A percentile compares a stretch with the other conserved stretches of the same genome.
Conservation (phyloP, 805 yeast species). For the Saturnispora gosingensis region DNA sequence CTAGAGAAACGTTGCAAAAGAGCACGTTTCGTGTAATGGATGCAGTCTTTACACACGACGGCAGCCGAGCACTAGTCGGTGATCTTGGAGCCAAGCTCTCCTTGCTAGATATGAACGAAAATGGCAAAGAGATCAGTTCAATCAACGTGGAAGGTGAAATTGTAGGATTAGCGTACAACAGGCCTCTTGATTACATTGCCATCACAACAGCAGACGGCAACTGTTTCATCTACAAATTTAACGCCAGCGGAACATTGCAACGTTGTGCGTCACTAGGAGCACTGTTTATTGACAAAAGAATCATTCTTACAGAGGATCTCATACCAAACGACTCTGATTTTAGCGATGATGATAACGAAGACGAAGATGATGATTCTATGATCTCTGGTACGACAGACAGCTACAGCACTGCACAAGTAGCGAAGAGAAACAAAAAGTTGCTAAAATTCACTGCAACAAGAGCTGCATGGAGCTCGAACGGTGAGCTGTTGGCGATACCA, state of each 20-base stretch:
- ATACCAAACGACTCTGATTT: slow-evolving; percentile 30
- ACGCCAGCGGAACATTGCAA: slow-evolving; percentile 43
- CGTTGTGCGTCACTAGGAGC: slow-evolving; percentile 36
- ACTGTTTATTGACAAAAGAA: slow-evolving; percentile 31
- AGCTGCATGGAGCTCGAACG: slow-evolving; percentile 63
- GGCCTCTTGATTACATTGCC: slow-evolving; percentile 47
- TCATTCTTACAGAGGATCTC: slow-evolving; percentile 12
- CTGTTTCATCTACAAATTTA: slow-evolving; percentile 44
- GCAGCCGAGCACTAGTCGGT: slow-evolving; percentile 47
- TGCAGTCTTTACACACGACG: slow-evolving; percentile 50
- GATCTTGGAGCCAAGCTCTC: slow-evolving; percentile 58
- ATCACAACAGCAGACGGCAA: slow-evolving; percentile 53
- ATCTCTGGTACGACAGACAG: slow-evolving; percentile 14
- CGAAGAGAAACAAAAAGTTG: slow-evolving; percentile 31
- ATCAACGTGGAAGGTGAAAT: slow-evolving; percentile 44
- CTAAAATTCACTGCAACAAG: slow-evolving; percentile 31
- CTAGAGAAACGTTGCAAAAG: slow-evolving; percentile 8
- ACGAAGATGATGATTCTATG: slow-evolving; percentile 25
- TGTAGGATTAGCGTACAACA: slow-evolving; percentile 45
- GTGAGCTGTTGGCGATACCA: slow-evolving; percentile 62
- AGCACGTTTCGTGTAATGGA: slow-evolving; percentile 32
- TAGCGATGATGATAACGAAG: slow-evolving; percentile 28
- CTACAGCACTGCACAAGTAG: slow-evolving; percentile 6
- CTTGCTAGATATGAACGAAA: slow-evolving; percentile 35
- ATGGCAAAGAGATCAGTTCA: slow-evolving; percentile 24